A percentile compares a stretch with the other conserved stretches of the same genome.
These are phyloP conservation scores for Colletotrichum sp. DNA, from an alignment of 2,329 filamentous ascomycete genomes.

Conservation along the genomic window DNA sequence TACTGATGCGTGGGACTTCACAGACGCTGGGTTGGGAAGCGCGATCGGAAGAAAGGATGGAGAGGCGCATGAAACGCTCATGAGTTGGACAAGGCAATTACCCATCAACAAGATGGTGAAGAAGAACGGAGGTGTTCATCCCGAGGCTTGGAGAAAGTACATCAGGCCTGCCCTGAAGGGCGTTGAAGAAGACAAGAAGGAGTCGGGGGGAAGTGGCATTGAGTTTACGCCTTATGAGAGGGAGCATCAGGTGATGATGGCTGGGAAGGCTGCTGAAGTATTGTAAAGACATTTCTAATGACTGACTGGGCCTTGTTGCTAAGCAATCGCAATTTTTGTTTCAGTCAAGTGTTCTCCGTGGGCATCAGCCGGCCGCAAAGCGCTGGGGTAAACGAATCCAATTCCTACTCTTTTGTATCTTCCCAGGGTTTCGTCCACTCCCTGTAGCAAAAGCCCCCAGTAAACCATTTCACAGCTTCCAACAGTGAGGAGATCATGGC, in stretches of 20 bases:
- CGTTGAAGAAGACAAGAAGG: background rate
- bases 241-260: background rate
- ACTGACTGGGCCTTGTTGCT: too few relatives aligned
- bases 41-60: background rate
- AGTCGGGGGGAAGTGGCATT: background rate
- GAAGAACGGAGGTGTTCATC: background rate
- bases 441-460: too few relatives aligned
- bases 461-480: too few relatives aligned
- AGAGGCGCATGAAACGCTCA: background rate
- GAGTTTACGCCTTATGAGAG: background rate
- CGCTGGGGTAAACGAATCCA: too few relatives aligned
- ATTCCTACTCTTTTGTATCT: too few relatives aligned
- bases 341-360: too few relatives aligned
- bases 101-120: background rate
- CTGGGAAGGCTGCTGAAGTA: background rate
- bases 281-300: background rate
- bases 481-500: too few relatives aligned
- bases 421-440: too few relatives aligned
- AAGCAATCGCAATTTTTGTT: too few relatives aligned
- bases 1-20: background rate
- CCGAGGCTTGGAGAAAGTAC: background rate
- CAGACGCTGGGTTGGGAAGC: background rate
- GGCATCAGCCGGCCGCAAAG: too few relatives aligned
- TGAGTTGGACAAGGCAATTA: background rate
- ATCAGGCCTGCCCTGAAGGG: background rate